Percentiles rank a stretch among this genome's conserved stretches.
Conservation (phyloP, 148 eudicot genomes). For the Vaccinium vitisidaea region DNA sequence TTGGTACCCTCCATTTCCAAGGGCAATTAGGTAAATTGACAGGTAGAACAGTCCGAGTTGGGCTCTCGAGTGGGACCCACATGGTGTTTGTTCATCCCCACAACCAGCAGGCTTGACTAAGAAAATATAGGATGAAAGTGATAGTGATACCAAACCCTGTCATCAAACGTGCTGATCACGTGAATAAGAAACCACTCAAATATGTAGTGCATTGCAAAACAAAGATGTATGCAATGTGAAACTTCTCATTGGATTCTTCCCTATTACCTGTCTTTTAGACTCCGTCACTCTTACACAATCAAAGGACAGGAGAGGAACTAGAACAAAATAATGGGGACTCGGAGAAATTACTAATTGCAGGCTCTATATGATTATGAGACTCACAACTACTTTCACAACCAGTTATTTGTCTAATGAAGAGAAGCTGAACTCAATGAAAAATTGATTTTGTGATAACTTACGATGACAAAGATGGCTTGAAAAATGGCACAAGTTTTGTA, state of each 20-base stretch:
- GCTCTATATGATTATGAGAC: background rate
- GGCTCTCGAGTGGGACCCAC: conserved; percentile 42
- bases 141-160: conserved; percentile 56
- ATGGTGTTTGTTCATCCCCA: conserved; percentile 45
- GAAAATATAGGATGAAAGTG: conserved; percentile 59
- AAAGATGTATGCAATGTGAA: background rate
- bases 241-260: background rate
- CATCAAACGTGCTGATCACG: background rate
- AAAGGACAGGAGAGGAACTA: background rate
- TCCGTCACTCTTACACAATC: background rate
- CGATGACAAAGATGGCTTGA: conserved; percentile 62
- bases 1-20: conserved; percentile 79
- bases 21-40: conserved; percentile 61
- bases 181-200: background rate
- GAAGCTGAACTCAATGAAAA: background rate
- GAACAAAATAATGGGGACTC: background rate
- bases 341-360: background rate
- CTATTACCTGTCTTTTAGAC: background rate
- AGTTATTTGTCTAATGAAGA: background rate
- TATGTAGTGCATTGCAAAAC: background rate
- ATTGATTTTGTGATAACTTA: conserved; percentile 16
- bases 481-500: conserved; percentile 71
- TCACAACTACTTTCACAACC: background rate
- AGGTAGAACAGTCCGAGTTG: conserved; percentile 43
- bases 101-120: conserved; percentile 60